Conservation (phyloP, 139 green algal genomes). For the Nannochloris sp. region DNA sequence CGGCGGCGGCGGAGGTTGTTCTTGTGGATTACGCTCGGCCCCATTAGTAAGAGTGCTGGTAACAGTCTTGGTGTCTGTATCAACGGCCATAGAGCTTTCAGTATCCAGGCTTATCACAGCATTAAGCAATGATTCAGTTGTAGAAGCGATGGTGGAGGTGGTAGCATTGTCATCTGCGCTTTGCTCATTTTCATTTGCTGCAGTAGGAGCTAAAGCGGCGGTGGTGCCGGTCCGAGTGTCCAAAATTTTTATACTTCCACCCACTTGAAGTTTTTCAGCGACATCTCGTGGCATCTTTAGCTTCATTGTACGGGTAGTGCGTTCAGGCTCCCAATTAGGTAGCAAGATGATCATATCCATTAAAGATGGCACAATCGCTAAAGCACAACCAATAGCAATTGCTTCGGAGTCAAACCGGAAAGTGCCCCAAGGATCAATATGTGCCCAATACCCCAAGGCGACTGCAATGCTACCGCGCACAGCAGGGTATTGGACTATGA, state of each 20-base stretch:
- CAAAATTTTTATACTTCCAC: neutral
- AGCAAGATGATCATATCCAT: neutral
- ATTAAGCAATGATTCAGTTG: neutral
- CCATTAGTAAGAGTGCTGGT: neutral
- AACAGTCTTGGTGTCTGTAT: neutral
- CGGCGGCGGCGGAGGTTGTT: neutral
- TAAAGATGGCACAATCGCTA: neutral
- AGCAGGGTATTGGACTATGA: neutral
- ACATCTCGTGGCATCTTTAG: neutral
- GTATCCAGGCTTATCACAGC: neutral
- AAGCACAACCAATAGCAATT: neutral
- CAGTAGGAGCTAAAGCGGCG: neutral
- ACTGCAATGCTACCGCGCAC: slow-evolving; percentile 1
- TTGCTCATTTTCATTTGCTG: neutral
- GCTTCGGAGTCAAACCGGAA: neutral
- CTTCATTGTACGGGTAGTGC: neutral
- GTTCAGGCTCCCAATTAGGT: neutral
- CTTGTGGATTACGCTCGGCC: neutral
- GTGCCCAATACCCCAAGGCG: neutral
- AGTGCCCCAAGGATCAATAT: slow-evolving; percentile 4
- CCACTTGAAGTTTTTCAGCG: neutral
- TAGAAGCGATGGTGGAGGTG: neutral
- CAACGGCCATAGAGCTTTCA: neutral
- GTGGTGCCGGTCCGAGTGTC: neutral
- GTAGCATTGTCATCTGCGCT: neutral